Base-by-base conservation (phyloP, 2,329 filamentous ascomycete genomes). In the Penicillium sp. region DNA sequence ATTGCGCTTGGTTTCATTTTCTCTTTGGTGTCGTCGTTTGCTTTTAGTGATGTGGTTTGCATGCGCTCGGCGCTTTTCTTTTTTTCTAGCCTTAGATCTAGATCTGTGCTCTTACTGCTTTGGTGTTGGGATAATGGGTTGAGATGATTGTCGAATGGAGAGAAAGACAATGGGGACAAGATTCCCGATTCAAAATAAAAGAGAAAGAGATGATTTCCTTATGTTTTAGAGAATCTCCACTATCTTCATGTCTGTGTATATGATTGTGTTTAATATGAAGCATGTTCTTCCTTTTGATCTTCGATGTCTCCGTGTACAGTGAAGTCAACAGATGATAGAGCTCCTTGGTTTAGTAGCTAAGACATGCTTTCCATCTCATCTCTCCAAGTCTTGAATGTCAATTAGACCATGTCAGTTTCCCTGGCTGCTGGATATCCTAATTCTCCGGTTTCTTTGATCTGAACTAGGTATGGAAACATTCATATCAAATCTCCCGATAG, bases 191-290 rank as follows among this genome's bases (percentile, higher is more conserved):
- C 25, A 25, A 25, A 25, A 25, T 25, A 4, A 25, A 31, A 41
- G 46, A 36, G 25, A 48, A 46, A 19, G 33, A 36, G 30, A 42
- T 14, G 38, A 29, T 35, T 9, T 18, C 14, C 14, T 41, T 41
- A 43, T 30, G 36, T 30, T 25, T 16, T 46, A 40, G 41, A 49
- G 46, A 41, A 33, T 45, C 29, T n/a, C n/a, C n/a, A n/a, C n/a
- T 41, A 41, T 49, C 13, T 36, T 42, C 13, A 36, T 35, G 48
- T 53, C 36, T 22, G 18, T 41, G 25, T 36, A 50, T 40, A 35
- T 48, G 22, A 45, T 46, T 46, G 37, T 39, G 30, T 6, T 29
- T 37, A 36, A 49, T 50, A 30, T 50, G 30, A 41, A 50, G 42
- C 30, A 36, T 50, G 18, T 36, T 50, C 36, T 27, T 46, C 19